Base-by-base conservation (phyloP, 306 rosid species). In the Quercus aquifolioides region DNA sequence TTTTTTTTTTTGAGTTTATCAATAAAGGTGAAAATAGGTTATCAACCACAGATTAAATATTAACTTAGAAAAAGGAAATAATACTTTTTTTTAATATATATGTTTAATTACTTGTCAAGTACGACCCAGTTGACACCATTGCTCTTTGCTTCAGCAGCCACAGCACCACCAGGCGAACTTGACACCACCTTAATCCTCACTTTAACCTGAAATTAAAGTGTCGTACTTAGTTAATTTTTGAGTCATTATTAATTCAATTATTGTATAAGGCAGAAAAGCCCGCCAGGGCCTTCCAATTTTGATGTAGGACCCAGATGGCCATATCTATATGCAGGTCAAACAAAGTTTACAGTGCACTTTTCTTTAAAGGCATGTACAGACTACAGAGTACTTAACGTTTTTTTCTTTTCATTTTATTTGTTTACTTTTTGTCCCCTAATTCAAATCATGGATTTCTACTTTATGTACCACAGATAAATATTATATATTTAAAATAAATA, bases 41-140 rank as follows among this genome's bases (percentile, higher is more conserved):
- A 62, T 79, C 83, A 79, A 21, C 72, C 86, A 43, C 69, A 69
- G 54, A 51, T 7, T 9, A 25, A 33, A 69, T 79, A 77, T 76
- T 75, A 85, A 92, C 91, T 87, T 69, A 64, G 91, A 89, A 86
- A 89, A 38, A 89, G 85, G 86, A 89, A 89, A 79, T 80, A 79
- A 88, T 92, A 88, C 91, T 85, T 92, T 89, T 81, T 85, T 90
- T 87, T 87, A 7, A 8, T 2, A 41, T 8, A 83, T 78, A 77
- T 71, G 91, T 75, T 86, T 81, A 90, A 88, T 92, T 95, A 95
- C 99, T 93, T 92, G 96, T 95, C 99, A 93, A 95, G 94, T 78
- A 95, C 80, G 97, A 95, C 96, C 99, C 99, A 95, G 69, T 89
- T 90, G 88, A 90, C 92, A 68, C 94, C 94, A 55, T 86, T 88